phyloP scores from a whole-genome alignment of 2,329 filamentous ascomycete species.

The Ilyonectria mors-panacis region DNA sequence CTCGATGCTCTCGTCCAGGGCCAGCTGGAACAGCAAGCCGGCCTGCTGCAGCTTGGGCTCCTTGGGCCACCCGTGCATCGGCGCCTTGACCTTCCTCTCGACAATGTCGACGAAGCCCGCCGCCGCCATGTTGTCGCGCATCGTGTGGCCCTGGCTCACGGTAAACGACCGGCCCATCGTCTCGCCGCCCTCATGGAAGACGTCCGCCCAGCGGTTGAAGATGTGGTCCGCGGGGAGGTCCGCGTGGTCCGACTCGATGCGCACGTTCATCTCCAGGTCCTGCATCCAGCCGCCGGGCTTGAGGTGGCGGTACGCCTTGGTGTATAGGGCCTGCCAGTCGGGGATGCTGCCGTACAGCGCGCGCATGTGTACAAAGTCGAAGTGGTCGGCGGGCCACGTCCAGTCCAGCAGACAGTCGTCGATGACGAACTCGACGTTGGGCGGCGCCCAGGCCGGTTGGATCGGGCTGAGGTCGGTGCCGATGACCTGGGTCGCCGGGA shows the following conservation, averaged over 20 bases:
- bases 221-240: constrained; percentile 37
- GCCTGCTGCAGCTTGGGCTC: constrained; percentile 59
- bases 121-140: constrained; percentile 41
- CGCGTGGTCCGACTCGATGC: constrained; percentile 34
- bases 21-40: constrained; percentile 52
- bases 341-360: constrained; percentile 69
- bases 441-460: constrained; percentile 50
- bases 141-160: constrained; percentile 34
- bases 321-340: constrained; percentile 70
- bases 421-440: constrained; percentile 53
- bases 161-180: constrained; percentile 48
- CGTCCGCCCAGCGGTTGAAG: constrained; percentile 49
- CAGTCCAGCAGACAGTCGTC: constrained; percentile 58
- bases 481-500: constrained; percentile 48
- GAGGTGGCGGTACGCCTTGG: constrained; percentile 65
- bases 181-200: constrained; percentile 48
- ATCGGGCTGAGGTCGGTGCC: constrained; percentile 56
- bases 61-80: constrained; percentile 60
- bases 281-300: constrained; percentile 57
- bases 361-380: constrained; percentile 74
- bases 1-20: constrained; percentile 49
- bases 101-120: constrained; percentile 55
- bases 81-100: constrained; percentile 55
- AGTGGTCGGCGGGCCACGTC: constrained; percentile 59
- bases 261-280: constrained; percentile 47